Conservation (phyloP, 2,329 filamentous ascomycete genomes). For the Emergomyces africanus region DNA sequence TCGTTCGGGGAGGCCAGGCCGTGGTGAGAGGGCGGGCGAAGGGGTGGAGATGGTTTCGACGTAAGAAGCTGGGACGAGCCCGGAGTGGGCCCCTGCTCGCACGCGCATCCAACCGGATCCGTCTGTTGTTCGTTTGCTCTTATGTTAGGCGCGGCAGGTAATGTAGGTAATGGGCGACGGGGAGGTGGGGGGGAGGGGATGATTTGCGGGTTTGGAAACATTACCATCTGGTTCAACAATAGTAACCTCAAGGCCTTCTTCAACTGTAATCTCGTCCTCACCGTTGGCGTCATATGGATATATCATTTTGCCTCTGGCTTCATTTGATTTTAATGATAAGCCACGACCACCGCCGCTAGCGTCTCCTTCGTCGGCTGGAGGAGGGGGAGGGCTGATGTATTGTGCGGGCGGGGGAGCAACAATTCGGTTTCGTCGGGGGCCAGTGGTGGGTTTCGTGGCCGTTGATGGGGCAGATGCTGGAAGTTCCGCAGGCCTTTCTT, state of each 20-base stretch:
- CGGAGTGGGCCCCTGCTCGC: slow-evolving; percentile 57
- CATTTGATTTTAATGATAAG: slow-evolving; percentile 20
- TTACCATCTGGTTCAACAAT: slow-evolving; percentile 80
- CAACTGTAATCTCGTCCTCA: slow-evolving; percentile 67
- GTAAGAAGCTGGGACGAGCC: slow-evolving; percentile 78
- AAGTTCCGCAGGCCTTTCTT: slow-evolving; percentile 33
- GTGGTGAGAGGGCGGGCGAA: slow-evolving; percentile 26
- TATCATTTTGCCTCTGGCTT: slow-evolving; percentile 73
- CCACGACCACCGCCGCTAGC: slow-evolving; percentile 29
- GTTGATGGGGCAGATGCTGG: slow-evolving; percentile 26
- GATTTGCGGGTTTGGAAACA: slow-evolving; percentile 9
- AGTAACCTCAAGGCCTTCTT: slow-evolving; percentile 64
- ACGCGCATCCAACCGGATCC: slow-evolving; percentile 88
- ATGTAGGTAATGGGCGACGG: too few species aligned
- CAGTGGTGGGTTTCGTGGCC: slow-evolving; percentile 37
- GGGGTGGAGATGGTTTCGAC: slow-evolving; percentile 51
- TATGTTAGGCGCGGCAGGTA: not conserved
- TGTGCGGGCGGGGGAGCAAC: slow-evolving; percentile 76
- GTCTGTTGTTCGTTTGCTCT: slow-evolving; percentile 41
- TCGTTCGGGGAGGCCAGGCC: slow-evolving; percentile 34
- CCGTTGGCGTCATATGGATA: slow-evolving; percentile 73
- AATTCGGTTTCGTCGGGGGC: slow-evolving; percentile 35
- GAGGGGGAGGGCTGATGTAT: slow-evolving; percentile 58
- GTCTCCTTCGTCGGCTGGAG: slow-evolving; percentile 25
- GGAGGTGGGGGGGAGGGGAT: not conserved